Percentiles rank a stretch among this genome's conserved stretches.
Evolutionary conservation across 345 rosid genomes (phyloP).

Genomic region (Citrus glauca): DNA sequence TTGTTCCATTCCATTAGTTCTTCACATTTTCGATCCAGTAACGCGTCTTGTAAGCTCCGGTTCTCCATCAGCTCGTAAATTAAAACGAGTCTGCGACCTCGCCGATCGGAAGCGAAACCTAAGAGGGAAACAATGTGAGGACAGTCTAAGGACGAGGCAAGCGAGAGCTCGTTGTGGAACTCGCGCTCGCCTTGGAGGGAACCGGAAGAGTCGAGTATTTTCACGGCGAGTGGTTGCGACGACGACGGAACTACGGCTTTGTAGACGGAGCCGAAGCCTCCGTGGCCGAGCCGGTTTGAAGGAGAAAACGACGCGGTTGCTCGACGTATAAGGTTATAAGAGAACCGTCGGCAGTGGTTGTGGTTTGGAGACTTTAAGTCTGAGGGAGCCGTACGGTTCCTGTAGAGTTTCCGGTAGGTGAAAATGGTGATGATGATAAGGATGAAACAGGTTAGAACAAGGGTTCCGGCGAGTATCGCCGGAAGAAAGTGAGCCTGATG

Average conservation of each 20-base stretch:
- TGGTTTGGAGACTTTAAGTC: slow-evolving; percentile 60
- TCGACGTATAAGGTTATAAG: slow-evolving; percentile 72
- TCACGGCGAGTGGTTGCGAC: slow-evolving; percentile 54
- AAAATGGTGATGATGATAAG: slow-evolving; percentile 36
- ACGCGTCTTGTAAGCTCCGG: slow-evolving; percentile 65
- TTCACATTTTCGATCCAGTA: slow-evolving; percentile 65
- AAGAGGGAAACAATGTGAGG: slow-evolving; percentile 62
- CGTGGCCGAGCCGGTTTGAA: slow-evolving; percentile 81
- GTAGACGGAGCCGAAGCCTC: slow-evolving; percentile 84
- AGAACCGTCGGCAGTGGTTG: slow-evolving; percentile 64
- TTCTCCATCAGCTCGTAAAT: slow-evolving; percentile 78
- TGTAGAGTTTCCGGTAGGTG: slow-evolving; percentile 64
- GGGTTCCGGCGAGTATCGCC: slow-evolving; percentile 31
- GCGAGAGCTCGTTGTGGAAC: slow-evolving; percentile 74
- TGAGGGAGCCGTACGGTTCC: slow-evolving; percentile 76
- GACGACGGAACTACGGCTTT: slow-evolving; percentile 46
- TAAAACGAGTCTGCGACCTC: slow-evolving; percentile 40
- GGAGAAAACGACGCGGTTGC: slow-evolving; percentile 72
- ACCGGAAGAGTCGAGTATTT: slow-evolving; percentile 53
- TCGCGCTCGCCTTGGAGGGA: slow-evolving; percentile 75
- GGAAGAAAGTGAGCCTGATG: slow-evolving; percentile 26
- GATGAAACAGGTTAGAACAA: slow-evolving; percentile 33
- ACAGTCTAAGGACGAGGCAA: slow-evolving; percentile 60
- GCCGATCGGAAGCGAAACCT: slow-evolving; percentile 64
- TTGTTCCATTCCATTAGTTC: slow-evolving; percentile 63